Percentiles rank a stretch among this genome's conserved stretches.
phyloP scores from a whole-genome alignment of 2,329 filamentous ascomycete genomes.

The Fusarium floridanum region DNA sequence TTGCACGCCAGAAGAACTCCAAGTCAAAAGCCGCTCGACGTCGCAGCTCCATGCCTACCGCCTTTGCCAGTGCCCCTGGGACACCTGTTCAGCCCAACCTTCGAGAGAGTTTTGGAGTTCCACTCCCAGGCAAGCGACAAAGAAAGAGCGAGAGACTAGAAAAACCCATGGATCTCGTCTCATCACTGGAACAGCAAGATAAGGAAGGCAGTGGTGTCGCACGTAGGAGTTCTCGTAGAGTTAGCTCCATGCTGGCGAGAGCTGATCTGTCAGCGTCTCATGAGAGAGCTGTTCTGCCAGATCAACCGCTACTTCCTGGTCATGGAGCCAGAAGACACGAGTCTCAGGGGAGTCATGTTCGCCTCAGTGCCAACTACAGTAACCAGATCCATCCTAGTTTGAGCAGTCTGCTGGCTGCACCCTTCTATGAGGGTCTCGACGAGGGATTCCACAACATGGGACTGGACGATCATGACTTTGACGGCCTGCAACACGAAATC shows the following conservation, averaged over 20 bases:
- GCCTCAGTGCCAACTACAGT: constrained; percentile 57
- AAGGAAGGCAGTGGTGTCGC: constrained; percentile 65
- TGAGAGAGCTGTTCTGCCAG: constrained; percentile 83
- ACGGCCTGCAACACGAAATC: constrained; percentile 79
- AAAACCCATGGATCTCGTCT: constrained; percentile 72
- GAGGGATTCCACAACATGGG: constrained; percentile 80
- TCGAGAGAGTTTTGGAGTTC: constrained; percentile 81
- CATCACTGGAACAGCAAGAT: constrained; percentile 77
- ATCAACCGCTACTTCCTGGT: constrained; percentile 63
- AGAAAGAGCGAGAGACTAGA: constrained; percentile 66
- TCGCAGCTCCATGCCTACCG: constrained; percentile 75
- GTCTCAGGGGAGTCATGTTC: constrained; percentile 69
- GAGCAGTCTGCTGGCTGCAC: constrained; percentile 75
- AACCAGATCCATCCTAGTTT: constrained; percentile 64
- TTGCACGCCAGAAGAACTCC: constrained; percentile 60
- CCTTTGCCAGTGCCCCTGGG: constrained; percentile 78
- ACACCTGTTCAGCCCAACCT: constrained; percentile 80
- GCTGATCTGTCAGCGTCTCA: constrained; percentile 89
- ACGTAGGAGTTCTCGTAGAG: constrained; percentile 76
- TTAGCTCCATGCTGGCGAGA: constrained; percentile 91
- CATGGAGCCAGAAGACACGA: constrained; percentile 73
- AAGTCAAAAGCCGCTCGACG: constrained; percentile 64
- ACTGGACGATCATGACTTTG: constrained; percentile 77
- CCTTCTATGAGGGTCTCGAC: constrained; percentile 77
- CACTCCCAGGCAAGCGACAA: constrained; percentile 65